These are phyloP conservation scores for Aspergillus calidoustus DNA, from an alignment of 2,329 filamentous ascomycete genomes.

Conservation along the genomic window DNA sequence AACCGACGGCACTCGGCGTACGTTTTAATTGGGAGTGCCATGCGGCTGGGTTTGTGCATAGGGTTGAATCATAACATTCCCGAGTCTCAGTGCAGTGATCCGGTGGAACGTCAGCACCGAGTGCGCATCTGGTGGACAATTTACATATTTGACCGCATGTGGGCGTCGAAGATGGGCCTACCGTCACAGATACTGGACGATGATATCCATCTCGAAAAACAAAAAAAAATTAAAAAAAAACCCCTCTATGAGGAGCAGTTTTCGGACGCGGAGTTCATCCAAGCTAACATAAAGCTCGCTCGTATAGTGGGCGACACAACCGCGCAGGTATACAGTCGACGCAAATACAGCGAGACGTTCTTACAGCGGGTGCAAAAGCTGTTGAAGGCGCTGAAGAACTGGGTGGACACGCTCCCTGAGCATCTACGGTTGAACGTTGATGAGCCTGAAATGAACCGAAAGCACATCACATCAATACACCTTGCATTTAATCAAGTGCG, in stretches of 20 bases:
- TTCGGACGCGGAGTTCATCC: slow-evolving; percentile 41
- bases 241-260: slow-evolving; percentile 43
- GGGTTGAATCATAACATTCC: slow-evolving; percentile 50
- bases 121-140: slow-evolving; percentile 46
- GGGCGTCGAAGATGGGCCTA: slow-evolving; percentile 55
- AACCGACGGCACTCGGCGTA: slow-evolving; percentile 43
- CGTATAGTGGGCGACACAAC: slow-evolving; percentile 44
- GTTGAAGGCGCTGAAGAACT: slow-evolving; percentile 43
- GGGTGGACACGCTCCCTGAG: slow-evolving; percentile 44
- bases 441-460: slow-evolving; percentile 38
- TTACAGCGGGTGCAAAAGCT: slow-evolving; percentile 47
- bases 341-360: slow-evolving; percentile 43
- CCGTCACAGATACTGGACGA: slow-evolving; percentile 55
- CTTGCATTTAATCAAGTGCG: slow-evolving; percentile 42
- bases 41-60: slow-evolving; percentile 49
- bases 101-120: slow-evolving; percentile 46
- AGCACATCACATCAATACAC: slow-evolving; percentile 40
- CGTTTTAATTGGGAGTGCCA: slow-evolving; percentile 42
- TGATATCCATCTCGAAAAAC: slow-evolving; percentile 51
- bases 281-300: slow-evolving; percentile 44
- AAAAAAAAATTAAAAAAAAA: no score
- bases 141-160: slow-evolving; percentile 51
- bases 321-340: slow-evolving; percentile 40
- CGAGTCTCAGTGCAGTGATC: slow-evolving; percentile 41
- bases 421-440: slow-evolving; percentile 39